These are phyloP conservation scores for Bruguiera sexangula DNA, from an alignment of 345 rosid species.

Conservation along the genomic window DNA sequence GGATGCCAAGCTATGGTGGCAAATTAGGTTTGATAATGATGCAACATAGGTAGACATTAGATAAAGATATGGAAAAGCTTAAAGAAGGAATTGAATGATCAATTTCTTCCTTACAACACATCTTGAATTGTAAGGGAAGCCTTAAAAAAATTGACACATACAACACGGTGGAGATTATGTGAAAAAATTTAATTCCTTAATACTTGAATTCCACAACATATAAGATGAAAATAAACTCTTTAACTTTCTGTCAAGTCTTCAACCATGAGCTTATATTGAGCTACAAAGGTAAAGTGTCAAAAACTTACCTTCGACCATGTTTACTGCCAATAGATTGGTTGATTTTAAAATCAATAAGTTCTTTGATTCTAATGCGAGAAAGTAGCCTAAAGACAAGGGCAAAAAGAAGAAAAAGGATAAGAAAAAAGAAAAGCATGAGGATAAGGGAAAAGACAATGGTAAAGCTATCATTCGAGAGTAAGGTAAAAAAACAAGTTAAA, in stretches of 20 bases:
- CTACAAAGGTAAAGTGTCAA: background rate
- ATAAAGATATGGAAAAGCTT: background rate
- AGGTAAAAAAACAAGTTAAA: no score
- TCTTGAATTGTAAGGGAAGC: background rate
- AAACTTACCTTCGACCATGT: no score
- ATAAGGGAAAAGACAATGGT: accelerated
- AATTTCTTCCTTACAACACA: background rate
- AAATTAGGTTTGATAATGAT: background rate
- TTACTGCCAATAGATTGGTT: no score
- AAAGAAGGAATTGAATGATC: background rate
- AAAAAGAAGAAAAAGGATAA: no score
- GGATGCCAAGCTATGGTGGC: no score
- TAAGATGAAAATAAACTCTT: background rate
- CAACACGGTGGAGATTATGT: background rate
- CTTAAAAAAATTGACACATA: background rate
- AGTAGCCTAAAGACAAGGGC: no score
- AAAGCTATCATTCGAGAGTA: no score
- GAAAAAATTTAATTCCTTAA: background rate
- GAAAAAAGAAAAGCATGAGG: no score
- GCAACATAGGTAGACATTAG: background rate
- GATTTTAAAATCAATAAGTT: no score
- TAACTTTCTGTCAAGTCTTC: no score
- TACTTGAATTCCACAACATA: background rate
- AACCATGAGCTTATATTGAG: background rate
- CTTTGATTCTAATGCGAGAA: no score